Conservation (phyloP, 345 rosid genomes). For the Angophora floribunda region DNA sequence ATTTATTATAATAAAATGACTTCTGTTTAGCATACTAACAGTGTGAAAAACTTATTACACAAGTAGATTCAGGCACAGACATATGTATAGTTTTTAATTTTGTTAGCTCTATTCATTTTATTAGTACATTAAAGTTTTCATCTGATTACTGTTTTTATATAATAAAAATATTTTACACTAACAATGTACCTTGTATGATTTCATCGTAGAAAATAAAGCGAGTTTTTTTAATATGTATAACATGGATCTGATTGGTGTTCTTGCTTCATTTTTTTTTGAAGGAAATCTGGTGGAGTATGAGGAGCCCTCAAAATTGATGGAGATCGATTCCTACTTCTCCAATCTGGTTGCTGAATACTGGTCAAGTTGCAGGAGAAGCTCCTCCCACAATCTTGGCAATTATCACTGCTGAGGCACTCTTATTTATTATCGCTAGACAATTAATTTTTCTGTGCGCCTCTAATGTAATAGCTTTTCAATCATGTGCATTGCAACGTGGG, state of each 20-base stretch:
- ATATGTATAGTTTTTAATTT: too few species aligned
- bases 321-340: conserved; percentile 51
- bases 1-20: background rate
- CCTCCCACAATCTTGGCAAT: background rate
- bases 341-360: conserved; percentile 75
- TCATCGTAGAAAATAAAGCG: background rate
- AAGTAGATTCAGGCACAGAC: background rate
- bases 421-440: background rate
- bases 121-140: background rate
- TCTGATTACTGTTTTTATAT: background rate
- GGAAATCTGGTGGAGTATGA: conserved; percentile 62
- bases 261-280: background rate
- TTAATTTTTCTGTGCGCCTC: background rate
- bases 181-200: background rate
- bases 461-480: background rate
- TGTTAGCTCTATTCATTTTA: background rate
- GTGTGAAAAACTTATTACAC: background rate
- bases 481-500: background rate
- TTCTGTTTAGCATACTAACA: background rate
- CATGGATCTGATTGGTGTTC: background rate
- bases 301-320: conserved; percentile 58
- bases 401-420: background rate
- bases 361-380: conserved; percentile 44
- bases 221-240: background rate
- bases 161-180: background rate